Percentiles rank a stretch among this genome's conserved stretches.
Evolutionary conservation across 2,329 filamentous ascomycete species (phyloP).

Genomic region (Fusarium scirpi): DNA sequence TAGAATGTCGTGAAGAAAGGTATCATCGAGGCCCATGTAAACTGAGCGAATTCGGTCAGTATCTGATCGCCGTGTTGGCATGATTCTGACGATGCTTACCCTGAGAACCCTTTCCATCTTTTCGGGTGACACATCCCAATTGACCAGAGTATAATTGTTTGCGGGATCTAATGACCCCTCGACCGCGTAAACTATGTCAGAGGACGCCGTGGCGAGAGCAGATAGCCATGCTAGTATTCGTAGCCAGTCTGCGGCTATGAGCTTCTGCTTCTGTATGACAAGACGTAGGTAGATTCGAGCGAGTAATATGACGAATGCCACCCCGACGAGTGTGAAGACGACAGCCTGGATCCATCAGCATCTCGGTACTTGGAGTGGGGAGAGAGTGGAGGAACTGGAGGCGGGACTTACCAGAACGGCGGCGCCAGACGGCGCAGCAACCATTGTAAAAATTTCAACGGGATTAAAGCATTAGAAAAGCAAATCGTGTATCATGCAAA

Average conservation of each 20-base stretch:
- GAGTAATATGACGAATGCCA: constrained; percentile 5
- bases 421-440: constrained; percentile 17
- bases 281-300: constrained; percentile 34
- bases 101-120: background rate
- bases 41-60: constrained; percentile 4
- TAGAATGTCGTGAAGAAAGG: constrained; percentile 38
- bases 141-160: constrained; percentile 27
- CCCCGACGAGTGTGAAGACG: background rate
- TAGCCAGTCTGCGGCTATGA: constrained; percentile 19
- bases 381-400: background rate
- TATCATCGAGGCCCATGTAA: constrained; percentile 21
- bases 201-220: constrained; percentile 5
- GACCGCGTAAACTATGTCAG: constrained; percentile 9
- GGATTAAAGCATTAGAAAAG: background rate
- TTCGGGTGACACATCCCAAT: constrained; percentile 19
- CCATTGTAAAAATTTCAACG: background rate
- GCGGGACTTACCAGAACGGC: constrained; percentile 6
- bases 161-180: constrained; percentile 10
- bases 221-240: constrained; percentile 22
- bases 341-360: constrained; percentile 4
- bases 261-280: constrained; percentile 26
- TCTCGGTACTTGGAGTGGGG: background rate
- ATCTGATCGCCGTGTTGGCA: rapidly evolving
- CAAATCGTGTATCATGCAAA: background rate
- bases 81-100: background rate